Evolutionary conservation across 305 asterid species (phyloP).

Genomic region (Fraxinus velutina): DNA sequence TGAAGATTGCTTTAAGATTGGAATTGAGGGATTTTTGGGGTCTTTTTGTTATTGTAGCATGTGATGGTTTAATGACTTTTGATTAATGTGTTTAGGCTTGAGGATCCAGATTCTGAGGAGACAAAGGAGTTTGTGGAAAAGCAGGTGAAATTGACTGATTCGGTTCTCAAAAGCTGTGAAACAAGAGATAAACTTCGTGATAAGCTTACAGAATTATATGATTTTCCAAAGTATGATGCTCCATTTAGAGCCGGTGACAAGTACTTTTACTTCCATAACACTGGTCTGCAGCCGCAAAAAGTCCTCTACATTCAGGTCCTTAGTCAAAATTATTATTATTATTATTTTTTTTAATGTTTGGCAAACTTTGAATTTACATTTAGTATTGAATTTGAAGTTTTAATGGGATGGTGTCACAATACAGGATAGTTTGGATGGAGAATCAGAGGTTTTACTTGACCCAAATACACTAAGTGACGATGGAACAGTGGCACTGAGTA

Average conservation of each 20-base stretch:
- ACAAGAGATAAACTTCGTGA: conserved; percentile 63
- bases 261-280: conserved; percentile 77
- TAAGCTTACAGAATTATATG: conserved; percentile 61
- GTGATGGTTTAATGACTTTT: conserved; percentile 19
- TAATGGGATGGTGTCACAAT: conserved; percentile 37
- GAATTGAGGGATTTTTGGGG: not conserved
- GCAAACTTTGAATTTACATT: not conserved
- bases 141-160: conserved; percentile 65
- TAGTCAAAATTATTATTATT: not conserved
- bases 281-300: conserved; percentile 87
- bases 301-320: conserved; percentile 82
- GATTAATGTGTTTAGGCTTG: conserved; percentile 57
- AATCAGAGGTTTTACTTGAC: conserved; percentile 79
- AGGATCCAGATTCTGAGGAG: conserved; percentile 92
- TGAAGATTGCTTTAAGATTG: not conserved
- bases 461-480: conserved; percentile 81
- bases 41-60: not conserved
- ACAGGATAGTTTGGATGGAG: conserved; percentile 76
- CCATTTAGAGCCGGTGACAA: conserved; percentile 80
- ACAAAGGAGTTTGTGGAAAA: conserved; percentile 70
- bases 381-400: not conserved
- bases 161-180: conserved; percentile 71
- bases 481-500: conserved; percentile 74
- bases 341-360: not conserved
- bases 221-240: conserved; percentile 72